Base-by-base conservation (phyloP, 1,284 basidiomycete species). In the Leccinum angustisporum region DNA sequence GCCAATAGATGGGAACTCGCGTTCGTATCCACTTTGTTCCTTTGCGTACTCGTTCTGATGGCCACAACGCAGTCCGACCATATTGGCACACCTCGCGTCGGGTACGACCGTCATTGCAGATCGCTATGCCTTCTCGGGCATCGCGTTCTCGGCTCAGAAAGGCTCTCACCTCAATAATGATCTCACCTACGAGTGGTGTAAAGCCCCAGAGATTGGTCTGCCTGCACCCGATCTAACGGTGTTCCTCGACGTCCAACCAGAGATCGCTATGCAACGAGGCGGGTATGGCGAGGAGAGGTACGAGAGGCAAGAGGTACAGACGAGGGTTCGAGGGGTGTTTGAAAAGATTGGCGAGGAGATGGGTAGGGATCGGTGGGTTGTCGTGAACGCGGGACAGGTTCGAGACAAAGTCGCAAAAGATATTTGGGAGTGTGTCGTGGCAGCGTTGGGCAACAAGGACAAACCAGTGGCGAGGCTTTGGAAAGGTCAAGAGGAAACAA, bases 1-100 rank as follows among this genome's bases (percentile, higher is more conserved):
- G 97, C 96, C 1, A 99, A 99, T 74, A 86, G 97, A 25, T 99
- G 97, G 97, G 97, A 99, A 75, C 83, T 91, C 66, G 88, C 89
- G 92, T 96, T 67, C 72, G 87, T 83, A n/a, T 27, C 27, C 27
- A 27, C 4, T 9, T 2, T 27, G 4, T 27, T 27, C 6, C 21
- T 2, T 88, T 91, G 6, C 25, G 13, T 25, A 14, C 95, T 67
- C 72, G 87, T 83, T 46, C 36, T 11, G n/a, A 36, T 40, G 16
- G 14, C 13, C 13, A 34, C 5, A 34, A 31, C 56, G 43, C 21
- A 95, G 94, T 18, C 78, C 86, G 9, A 80, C 79, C 0, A 94
- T 96, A 56, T 79, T 85, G 59, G 71, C 77, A 6, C 78, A 86
- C 25, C 81, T 98, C 11, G 76, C 77, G 0, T 71, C 78, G 0